Evolutionary conservation across 495 filamentous ascomycete genomes (phyloP), one percentile per base, ranked within the genome.

Genomic region (Pseudotulostoma volvatum): DNA sequence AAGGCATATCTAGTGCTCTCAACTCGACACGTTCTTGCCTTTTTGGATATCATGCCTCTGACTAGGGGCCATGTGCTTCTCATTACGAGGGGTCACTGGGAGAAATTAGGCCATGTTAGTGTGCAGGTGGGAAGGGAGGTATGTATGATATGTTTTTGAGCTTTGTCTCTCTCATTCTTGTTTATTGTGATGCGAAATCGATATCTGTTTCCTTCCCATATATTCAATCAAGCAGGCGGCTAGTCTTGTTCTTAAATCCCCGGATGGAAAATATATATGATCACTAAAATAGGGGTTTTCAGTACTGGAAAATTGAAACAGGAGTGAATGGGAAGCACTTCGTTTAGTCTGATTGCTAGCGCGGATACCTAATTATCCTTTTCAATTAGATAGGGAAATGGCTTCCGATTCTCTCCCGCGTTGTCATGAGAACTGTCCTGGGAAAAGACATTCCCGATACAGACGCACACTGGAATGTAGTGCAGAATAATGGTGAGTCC

Each of bases 41-140:
- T 95, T 56, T 66, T 94, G 31, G 88, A 94, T 59, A 88, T 90
- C 45, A 73, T 88, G 70, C 87, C 87, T 8, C 70, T 94, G 20
- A 74, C 78, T 0, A 58, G 53, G 0, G 86, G 85, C 0, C 87
- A 95, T 61, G 52, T 92, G 1, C 72, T 95, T 0, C 63, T 95
- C 15, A 76, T 72, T 18, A 76, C 82, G 21, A 68, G 87, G 39
- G 31, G 50, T 4, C 87, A 95, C 63, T 63, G 68, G 39, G 70
- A 73, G 43, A 88, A 79, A 47, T 53, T 93, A 3, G 67, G 70
- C 0, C 83, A 90, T 53, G 57, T 81, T 30, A 63, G 54, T 1
- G 55, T 67, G 9, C 45, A 43, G 18, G 70, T 73, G 43, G 67
- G 69, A 18, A 64, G 61, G 44, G 76, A 77, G 54, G 64, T 67